Conservation (phyloP, 768 basidiomycete species). For the Lactarius psammicola region DNA sequence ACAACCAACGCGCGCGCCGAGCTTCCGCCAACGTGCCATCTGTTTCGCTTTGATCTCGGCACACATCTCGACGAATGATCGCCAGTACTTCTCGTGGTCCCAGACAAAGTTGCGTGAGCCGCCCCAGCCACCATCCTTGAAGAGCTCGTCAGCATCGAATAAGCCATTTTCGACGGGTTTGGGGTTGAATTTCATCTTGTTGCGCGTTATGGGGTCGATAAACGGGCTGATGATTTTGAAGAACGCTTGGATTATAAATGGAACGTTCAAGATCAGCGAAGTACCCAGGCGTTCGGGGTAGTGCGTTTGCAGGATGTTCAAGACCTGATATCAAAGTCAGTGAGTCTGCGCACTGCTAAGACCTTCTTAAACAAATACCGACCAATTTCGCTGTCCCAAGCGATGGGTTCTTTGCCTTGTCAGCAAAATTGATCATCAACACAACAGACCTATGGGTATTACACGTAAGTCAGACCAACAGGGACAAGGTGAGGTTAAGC, state of each 20-base stretch:
- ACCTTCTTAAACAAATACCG: conserved; percentile 15
- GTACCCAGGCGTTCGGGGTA: conserved; percentile 84
- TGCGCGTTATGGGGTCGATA: conserved; percentile 77
- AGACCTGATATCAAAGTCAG: conserved; percentile 27
- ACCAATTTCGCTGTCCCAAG: conserved; percentile 41
- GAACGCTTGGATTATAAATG: conserved; percentile 71
- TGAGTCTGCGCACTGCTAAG: not conserved
- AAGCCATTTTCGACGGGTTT: conserved; percentile 61
- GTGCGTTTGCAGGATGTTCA: conserved; percentile 69
- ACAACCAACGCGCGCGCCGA: conserved; percentile 68
- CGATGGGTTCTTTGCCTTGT: conserved; percentile 60
- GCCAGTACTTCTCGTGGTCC: conserved; percentile 74
- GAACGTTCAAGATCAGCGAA: conserved; percentile 76
- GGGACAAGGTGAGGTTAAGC: conserved; percentile 30
- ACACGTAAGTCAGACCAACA: not conserved
- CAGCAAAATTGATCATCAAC: conserved; percentile 76
- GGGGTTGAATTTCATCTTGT: conserved; percentile 77
- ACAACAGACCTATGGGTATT: conserved; percentile 51
- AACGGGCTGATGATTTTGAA: conserved; percentile 78
- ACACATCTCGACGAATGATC: conserved; percentile 54
- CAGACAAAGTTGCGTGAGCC: conserved; percentile 69
- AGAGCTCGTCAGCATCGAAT: conserved; percentile 68
- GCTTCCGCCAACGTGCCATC: conserved; percentile 60
- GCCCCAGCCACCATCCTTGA: conserved; percentile 61
- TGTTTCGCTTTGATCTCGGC: conserved; percentile 48